A percentile compares a stretch with the other conserved stretches of the same genome.
These are phyloP conservation scores for Isatis tinctoria DNA, from an alignment of 345 rosid genomes.

Conservation along the genomic window DNA sequence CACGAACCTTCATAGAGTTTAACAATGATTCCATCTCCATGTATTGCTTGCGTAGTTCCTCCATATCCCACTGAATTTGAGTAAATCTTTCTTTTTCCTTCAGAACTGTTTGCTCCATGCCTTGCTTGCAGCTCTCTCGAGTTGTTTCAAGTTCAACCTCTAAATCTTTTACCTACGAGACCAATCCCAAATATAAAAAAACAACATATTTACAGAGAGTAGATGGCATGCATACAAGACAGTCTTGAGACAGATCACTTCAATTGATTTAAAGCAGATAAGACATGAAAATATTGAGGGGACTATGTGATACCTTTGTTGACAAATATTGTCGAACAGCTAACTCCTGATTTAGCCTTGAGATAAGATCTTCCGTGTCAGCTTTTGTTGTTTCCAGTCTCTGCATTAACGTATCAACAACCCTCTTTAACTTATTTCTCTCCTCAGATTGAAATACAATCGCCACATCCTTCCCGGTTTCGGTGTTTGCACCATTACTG, in stretches of 20 bases:
- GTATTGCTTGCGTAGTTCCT: constrained; percentile 71
- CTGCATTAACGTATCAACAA: constrained; percentile 58
- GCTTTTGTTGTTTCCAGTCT: constrained; percentile 74
- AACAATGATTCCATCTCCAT: constrained; percentile 70
- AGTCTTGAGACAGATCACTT: background rate
- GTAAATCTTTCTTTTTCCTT: constrained; percentile 77
- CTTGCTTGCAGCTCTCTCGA: constrained; percentile 70
- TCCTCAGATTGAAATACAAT: constrained; percentile 62
- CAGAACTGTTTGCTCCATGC: constrained; percentile 68
- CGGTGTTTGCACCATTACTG: constrained; percentile 35
- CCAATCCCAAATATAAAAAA: constrained; percentile 7
- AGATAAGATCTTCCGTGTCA: constrained; percentile 84
- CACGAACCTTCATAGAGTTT: constrained; percentile 60
- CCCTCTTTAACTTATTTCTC: constrained; percentile 67
- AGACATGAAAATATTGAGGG: background rate
- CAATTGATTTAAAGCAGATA: background rate
- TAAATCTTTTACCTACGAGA: constrained; percentile 80
- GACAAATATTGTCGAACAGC: constrained; percentile 75
- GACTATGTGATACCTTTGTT: constrained; percentile 51
- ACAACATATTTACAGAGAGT: background rate
- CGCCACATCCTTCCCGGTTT: constrained; percentile 37
- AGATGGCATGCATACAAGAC: background rate
- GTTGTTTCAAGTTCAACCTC: constrained; percentile 95
- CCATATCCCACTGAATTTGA: constrained; percentile 94
- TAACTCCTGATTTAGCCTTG: constrained; percentile 82